Conservation (phyloP, 1,284 basidiomycete genomes). For the Moesziomyces antarcticus region DNA sequence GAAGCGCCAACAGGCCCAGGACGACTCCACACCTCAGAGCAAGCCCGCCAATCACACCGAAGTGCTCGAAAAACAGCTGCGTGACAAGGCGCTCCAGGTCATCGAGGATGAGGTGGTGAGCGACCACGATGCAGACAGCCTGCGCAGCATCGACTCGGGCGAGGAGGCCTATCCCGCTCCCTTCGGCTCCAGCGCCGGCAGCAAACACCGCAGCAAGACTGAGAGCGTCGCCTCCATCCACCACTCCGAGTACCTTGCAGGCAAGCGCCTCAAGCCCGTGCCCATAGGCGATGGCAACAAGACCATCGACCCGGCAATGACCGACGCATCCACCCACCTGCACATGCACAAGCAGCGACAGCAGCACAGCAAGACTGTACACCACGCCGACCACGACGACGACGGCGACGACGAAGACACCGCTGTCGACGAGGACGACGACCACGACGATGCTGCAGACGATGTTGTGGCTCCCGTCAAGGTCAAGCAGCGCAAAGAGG, state of each 20-base stretch:
- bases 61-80: constrained; percentile 28
- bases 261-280: constrained; percentile 30
- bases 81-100: constrained; percentile 18
- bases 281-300: constrained; percentile 18
- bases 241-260: constrained; percentile 36
- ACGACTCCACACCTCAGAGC: neutral
- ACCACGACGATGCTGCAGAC: constrained; percentile 3
- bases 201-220: constrained; percentile 19
- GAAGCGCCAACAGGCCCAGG: constrained; percentile 30
- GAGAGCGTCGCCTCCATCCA: constrained; percentile 26
- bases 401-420: constrained; percentile 6
- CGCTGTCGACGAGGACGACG: constrained; percentile 3
- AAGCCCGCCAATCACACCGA: constrained; percentile 29
- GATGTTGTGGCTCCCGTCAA: constrained; percentile 29
- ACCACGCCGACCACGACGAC: neutral
- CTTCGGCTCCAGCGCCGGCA: constrained; percentile 25
- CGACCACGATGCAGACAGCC: constrained; percentile 10
- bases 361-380: constrained; percentile 5
- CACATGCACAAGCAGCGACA: constrained; percentile 18
- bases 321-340: constrained; percentile 32
- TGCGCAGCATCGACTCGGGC: constrained; percentile 11
- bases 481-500: constrained; percentile 34
- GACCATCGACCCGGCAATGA: constrained; percentile 39
- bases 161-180: constrained; percentile 56
- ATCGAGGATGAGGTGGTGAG: constrained; percentile 22